Evolutionary conservation across 805 yeast genomes (phyloP).

Genomic region (Wickerhamomyces strasburgensis): DNA sequence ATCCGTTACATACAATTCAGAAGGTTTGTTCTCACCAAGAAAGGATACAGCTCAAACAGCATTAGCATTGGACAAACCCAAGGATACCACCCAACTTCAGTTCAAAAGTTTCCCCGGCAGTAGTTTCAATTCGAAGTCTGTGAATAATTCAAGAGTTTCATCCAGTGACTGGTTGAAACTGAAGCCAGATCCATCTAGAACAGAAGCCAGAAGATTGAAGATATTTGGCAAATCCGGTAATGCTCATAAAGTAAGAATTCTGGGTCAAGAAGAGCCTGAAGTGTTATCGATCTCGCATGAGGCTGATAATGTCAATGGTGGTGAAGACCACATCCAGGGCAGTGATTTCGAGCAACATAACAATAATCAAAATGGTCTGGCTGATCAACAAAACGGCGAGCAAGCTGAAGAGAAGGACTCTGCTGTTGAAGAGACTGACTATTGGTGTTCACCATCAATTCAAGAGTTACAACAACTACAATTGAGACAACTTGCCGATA

Average conservation of each 20-base stretch:
- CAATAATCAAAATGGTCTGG: not conserved
- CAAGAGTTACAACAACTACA: conserved; percentile 41
- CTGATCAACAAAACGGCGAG: not conserved
- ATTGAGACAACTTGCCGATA: conserved; percentile 42
- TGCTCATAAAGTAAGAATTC: conserved; percentile 23
- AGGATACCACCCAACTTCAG: conserved; percentile 3
- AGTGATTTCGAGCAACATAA: not conserved
- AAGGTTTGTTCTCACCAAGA: conserved; percentile 34
- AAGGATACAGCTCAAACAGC: conserved; percentile 21
- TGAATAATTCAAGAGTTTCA: conserved; percentile 20
- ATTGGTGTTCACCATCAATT: conserved; percentile 71
- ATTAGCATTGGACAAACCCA: conserved; percentile 12
- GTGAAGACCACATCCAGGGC: not conserved
- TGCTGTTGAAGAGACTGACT: conserved; percentile 31
- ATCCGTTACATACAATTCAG: conserved; percentile 25
- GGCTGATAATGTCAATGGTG: not conserved
- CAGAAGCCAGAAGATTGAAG: conserved; percentile 38
- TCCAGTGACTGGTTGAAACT: conserved; percentile 26
- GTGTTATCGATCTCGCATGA: not conserved
- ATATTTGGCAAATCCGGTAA: conserved; percentile 28
- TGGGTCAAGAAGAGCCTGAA: conserved; percentile 19
- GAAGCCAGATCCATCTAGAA: conserved; percentile 37
- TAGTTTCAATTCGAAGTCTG: conserved; percentile 21
- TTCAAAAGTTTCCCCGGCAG: conserved; percentile 9
- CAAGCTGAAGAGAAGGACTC: not conserved